Evolutionary conservation across 257 asterid species (phyloP).

Genomic region (Cinchona pubescens): DNA sequence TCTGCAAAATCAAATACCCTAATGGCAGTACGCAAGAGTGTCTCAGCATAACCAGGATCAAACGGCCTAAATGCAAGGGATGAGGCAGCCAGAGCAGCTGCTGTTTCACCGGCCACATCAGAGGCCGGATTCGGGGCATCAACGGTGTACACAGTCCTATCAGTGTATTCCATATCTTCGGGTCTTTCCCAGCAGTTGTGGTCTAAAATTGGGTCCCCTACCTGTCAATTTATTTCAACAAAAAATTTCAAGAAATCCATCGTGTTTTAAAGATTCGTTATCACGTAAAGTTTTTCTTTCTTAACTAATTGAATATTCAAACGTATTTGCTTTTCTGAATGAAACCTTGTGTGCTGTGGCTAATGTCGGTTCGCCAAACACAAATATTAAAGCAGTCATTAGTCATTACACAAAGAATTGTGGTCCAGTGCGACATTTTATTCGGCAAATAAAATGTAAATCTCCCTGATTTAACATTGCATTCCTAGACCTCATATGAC

Average conservation of each 20-base stretch:
- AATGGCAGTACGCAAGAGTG: slow-evolving; percentile 55
- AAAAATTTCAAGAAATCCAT: background rate
- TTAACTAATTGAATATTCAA: background rate
- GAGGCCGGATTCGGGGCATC: slow-evolving; percentile 98
- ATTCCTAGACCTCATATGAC: background rate
- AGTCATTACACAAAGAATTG: background rate
- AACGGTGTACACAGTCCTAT: slow-evolving; percentile 74
- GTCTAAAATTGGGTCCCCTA: slow-evolving; percentile 84
- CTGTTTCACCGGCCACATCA: slow-evolving; percentile 94
- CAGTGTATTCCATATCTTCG: slow-evolving; percentile 98
- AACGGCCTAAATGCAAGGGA: slow-evolving; percentile 71
- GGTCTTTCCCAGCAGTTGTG: slow-evolving; percentile 99
- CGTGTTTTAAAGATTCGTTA: background rate
- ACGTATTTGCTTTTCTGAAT: background rate
- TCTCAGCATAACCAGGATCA: slow-evolving; percentile 76
- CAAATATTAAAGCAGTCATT: background rate
- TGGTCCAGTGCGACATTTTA: slow-evolving; percentile 3
- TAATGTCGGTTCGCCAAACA: background rate
- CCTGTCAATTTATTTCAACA: slow-evolving; percentile 39
- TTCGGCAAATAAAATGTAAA: background rate
- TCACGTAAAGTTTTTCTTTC: background rate
- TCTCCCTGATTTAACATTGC: background rate
- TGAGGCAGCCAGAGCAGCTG: slow-evolving; percentile 97
- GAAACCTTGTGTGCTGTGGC: background rate
- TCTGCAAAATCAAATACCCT: slow-evolving; percentile 80